Base-by-base conservation (phyloP, 2,329 filamentous ascomycete species). In the Diaporthe sp. region DNA sequence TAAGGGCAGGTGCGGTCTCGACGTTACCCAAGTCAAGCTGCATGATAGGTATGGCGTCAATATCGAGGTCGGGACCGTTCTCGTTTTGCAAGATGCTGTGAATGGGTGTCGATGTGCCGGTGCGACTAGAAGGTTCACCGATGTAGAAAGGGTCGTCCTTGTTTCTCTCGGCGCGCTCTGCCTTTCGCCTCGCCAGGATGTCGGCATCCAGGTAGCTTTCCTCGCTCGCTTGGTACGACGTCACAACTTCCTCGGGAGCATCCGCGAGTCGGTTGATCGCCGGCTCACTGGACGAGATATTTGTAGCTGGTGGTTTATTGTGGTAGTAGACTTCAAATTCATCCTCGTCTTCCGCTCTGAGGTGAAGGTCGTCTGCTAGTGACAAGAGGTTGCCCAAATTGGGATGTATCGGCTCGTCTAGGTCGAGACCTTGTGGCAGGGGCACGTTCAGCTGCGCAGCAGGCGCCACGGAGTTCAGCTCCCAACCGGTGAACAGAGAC, bases 121-220 rank as follows among this genome's bases (percentile, higher is more conserved):
- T 76, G 44, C 81, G 78, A 37, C 77, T 51, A 68, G 77, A 74
- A 30, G 77, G 75, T 27, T 76, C 78, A 5, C 78, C 86, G 79
- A 99, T 98, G 81, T 99, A 99, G 82, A 98, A 99, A 0, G 97
- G 97, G 79, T 99, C 97, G 80, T 98, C 96, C 78, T 90, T 94
- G 82, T 98, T 94, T 73, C 95, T 91, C 81, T 97, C 95, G 73
- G 89, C 85, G 15, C 96, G 90, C 80, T 98, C 94, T 5, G 92
- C 91, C 78, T 92, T 94, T 76, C 94, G 90, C 76, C 92, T 89
- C 6, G 94, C 93, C 55, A 94, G 81, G 61, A 94, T 94, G 78
- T 95, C 93, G 1, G 92, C 87, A 75, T 96, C 94, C 2, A 93
- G 83, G 77, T 93, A 93, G 59, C 86, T 89, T 42, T 96, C 92